These are phyloP conservation scores for Halophytophthora polymorphica DNA, from an alignment of 352 stramenopile genomes.

Conservation along the genomic window DNA sequence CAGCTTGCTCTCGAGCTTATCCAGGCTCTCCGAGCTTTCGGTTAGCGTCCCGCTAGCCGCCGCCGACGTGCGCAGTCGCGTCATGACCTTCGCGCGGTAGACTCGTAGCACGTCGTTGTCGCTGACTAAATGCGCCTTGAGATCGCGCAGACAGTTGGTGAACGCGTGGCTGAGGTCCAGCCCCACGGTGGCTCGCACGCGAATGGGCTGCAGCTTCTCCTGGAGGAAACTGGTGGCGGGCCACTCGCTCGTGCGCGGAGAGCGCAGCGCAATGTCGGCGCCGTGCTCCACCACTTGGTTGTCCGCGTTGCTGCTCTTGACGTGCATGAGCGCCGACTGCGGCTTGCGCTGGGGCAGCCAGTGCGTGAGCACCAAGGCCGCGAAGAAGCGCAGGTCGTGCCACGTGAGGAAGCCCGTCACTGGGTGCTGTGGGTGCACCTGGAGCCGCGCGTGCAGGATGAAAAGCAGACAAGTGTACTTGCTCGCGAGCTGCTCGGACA, in stretches of 20 bases:
- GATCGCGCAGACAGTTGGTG: conserved; percentile 63
- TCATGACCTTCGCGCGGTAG: conserved; percentile 46
- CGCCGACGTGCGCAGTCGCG: conserved; percentile 19
- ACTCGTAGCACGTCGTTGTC: conserved; percentile 56
- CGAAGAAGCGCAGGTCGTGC: conserved; percentile 68
- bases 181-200: conserved; percentile 52
- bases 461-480: conserved; percentile 84
- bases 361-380: conserved; percentile 69
- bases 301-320: conserved; percentile 6
- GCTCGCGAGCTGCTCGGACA: conserved; percentile 69
- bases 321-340: conserved; percentile 29
- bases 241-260: conserved; percentile 33
- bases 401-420: conserved; percentile 58
- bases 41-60: conserved; percentile 7
- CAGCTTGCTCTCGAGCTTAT: conserved; percentile 45
- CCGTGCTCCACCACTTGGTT: conserved; percentile 45
- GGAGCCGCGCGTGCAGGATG: conserved; percentile 69
- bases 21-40: conserved; percentile 18
- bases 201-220: conserved; percentile 46
- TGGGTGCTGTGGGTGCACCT: conserved; percentile 64
- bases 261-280: conserved; percentile 40
- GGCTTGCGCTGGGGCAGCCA: conserved; percentile 63
- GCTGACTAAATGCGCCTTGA: conserved; percentile 78
- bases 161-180: conserved; percentile 61
- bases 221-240: conserved; percentile 49